These are phyloP conservation scores for Candida tammaniensis DNA, from an alignment of 805 yeast species.

Conservation along the genomic window DNA sequence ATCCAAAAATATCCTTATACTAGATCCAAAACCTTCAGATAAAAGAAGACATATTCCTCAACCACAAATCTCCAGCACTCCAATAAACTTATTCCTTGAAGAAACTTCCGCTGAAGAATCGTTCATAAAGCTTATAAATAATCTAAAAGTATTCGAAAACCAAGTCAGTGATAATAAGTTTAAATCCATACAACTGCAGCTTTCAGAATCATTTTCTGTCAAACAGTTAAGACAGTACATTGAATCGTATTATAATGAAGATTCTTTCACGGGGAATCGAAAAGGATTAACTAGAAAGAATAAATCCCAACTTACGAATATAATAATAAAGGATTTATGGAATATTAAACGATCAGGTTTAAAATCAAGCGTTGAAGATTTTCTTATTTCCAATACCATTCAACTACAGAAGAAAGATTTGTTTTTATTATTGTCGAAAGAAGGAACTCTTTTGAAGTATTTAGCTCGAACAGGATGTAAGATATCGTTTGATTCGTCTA, in stretches of 20 bases:
- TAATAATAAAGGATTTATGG: constrained; percentile 13
- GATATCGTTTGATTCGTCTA: constrained; percentile 30
- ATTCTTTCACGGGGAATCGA: constrained; percentile 4
- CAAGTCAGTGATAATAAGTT: constrained; percentile 6
- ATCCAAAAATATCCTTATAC: constrained; percentile 6
- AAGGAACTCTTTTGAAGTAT: constrained; percentile 38
- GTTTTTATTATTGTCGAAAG: constrained; percentile 37
- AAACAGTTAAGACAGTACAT: constrained; percentile 11
- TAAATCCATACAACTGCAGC: constrained; percentile 1
- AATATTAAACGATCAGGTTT: constrained; percentile 13
- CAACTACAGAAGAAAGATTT: constrained; percentile 35
- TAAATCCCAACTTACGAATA: constrained; percentile 7
- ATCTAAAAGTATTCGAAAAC: constrained; percentile 2
- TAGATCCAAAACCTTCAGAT: constrained; percentile 4
- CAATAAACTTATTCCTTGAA: constrained; percentile 1
- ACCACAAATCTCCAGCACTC: background rate
- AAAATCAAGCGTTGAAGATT: constrained; percentile 26
- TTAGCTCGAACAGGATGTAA: constrained; percentile 41
- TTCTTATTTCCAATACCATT: constrained; percentile 28
- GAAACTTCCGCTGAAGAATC: background rate
- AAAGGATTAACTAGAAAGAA: constrained; percentile 3
- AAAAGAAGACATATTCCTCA: background rate
- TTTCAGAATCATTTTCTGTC: constrained; percentile 9
- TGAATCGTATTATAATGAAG: constrained; percentile 5
- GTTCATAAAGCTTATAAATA: constrained; percentile 8